Percentiles rank a stretch among this genome's conserved stretches.
These are phyloP conservation scores for Ceratobasidium sp. DNA, from an alignment of 1,284 basidiomycete genomes.

Conservation along the genomic window DNA sequence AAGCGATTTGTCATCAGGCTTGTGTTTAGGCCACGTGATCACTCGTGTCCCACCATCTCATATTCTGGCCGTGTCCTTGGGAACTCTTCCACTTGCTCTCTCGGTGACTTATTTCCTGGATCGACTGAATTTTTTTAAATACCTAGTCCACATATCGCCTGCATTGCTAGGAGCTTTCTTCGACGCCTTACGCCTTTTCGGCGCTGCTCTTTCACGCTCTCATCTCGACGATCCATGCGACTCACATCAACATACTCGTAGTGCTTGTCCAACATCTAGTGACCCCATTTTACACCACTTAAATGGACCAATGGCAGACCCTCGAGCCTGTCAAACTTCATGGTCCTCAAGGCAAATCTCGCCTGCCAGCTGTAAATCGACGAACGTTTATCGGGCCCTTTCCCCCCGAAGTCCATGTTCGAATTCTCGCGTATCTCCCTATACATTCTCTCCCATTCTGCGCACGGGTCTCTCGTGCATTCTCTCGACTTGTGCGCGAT, in stretches of 20 bases:
- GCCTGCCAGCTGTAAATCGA: constrained; percentile 50
- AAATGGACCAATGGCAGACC: constrained; percentile 82
- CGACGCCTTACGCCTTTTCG: too few relatives aligned
- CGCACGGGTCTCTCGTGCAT: constrained; percentile 73
- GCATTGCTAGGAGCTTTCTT: too few relatives aligned
- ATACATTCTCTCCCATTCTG: constrained; percentile 84
- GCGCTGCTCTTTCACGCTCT: not conserved
- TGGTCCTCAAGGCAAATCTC: constrained; percentile 53
- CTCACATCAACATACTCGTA: not conserved
- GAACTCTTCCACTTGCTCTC: too few relatives aligned
- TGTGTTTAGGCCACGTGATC: too few relatives aligned
- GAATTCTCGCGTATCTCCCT: constrained; percentile 77
- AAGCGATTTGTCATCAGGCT: too few relatives aligned
- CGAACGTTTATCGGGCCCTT: constrained; percentile 76
- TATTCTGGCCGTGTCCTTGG: too few relatives aligned
- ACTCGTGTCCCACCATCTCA: too few relatives aligned
- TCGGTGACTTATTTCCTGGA: too few relatives aligned
- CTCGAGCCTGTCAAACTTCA: constrained; percentile 82
- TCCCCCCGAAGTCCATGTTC: constrained; percentile 79
- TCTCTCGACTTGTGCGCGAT: constrained; percentile 72
- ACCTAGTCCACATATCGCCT: too few relatives aligned
- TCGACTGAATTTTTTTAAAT: too few relatives aligned
- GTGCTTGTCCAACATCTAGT: not conserved
- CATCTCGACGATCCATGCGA: not conserved
- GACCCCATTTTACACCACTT: not conserved